Evolutionary conservation across 345 rosid genomes (phyloP), one percentile per base, ranked within the genome.

Genomic region (Melaleuca quinquenervia): DNA sequence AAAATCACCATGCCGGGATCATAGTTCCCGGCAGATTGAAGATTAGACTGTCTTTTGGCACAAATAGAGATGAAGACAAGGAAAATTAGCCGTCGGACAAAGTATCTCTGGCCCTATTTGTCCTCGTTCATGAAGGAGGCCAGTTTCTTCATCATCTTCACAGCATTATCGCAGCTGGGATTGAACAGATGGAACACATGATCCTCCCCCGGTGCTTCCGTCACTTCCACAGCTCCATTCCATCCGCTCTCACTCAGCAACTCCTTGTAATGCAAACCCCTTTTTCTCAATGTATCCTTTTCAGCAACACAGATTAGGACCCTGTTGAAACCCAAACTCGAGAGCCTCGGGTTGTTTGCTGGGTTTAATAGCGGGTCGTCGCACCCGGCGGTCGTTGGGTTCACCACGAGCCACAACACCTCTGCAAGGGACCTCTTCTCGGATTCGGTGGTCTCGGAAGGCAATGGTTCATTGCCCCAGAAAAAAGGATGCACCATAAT

Each of bases 281-380:
- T 87, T 0, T 54, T 54, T 36, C 83, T 85, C 44, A 91, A 15
- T 27, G 20, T 1, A 52, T 93, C 94, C 48, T 89, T 89, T 88
- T 89, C 94, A 8, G 91, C 91, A 15, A 91, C 89, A 56, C 86
- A 85, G 52, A 89, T 85, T 24, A 90, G 74, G 8, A 90, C 86
- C 87, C 84, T 91, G 3, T 58, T 32, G 82, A 91, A 89, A 41
- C 85, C 76, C 82, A 92, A 52, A 44, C 82, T 80, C 64, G 18
- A 22, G 80, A 90, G 15, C 6, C 85, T 85, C 11, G 85, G 86
- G 50, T 89, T 92, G 76, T 53, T 52, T 3, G 36, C 53, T 13
- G 91, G 95, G 84, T 93, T 91, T 11, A 91, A n/a, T 27, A 84
- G 64, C 8, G 85, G 84, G 88, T 90, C 92, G 20, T 89, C 88